Conservation (phyloP, 2,329 filamentous ascomycete genomes). For the Magnaporthiopsis rhizophila region DNA sequence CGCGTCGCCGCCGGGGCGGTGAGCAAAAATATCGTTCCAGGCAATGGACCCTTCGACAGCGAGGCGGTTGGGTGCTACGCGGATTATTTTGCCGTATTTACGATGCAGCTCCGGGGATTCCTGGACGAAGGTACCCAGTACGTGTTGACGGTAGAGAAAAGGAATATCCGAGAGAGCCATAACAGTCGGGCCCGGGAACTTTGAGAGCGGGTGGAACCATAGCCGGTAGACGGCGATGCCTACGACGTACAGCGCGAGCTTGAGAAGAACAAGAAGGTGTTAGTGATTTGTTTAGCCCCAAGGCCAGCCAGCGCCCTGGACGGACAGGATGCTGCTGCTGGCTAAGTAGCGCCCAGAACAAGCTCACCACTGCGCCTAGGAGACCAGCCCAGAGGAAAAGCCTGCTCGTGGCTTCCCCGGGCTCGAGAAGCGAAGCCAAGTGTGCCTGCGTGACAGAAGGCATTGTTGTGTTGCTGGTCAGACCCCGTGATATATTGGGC, state of each 20-base stretch:
- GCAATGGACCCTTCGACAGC: neutral
- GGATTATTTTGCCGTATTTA: conserved; percentile 6
- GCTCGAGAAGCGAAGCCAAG: neutral
- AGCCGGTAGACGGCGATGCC: conserved; percentile 6
- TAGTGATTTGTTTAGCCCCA: neutral
- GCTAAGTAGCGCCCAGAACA: neutral
- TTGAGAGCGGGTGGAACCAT: conserved; percentile 6
- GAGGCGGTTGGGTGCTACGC: conserved; percentile 2
- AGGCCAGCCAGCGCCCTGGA: too few relatives aligned
- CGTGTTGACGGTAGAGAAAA: neutral
- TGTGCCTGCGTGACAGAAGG: neutral
- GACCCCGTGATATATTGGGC: too few relatives aligned
- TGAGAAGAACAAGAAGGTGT: neutral
- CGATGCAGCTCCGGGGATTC: neutral
- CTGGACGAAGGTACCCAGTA: neutral
- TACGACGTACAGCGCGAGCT: conserved; percentile 8
- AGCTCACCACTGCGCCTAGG: neutral
- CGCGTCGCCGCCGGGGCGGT: neutral
- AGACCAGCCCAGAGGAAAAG: neutral
- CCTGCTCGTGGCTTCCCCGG: neutral
- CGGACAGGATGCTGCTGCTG: neutral
- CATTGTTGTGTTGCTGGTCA: neutral
- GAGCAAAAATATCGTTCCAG: neutral
- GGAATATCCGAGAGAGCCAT: conserved; percentile 15
- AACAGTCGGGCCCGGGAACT: conserved; percentile 19